Conservation (phyloP, 2,329 filamentous ascomycete species). For the Scedosporium dehoogii region DNA sequence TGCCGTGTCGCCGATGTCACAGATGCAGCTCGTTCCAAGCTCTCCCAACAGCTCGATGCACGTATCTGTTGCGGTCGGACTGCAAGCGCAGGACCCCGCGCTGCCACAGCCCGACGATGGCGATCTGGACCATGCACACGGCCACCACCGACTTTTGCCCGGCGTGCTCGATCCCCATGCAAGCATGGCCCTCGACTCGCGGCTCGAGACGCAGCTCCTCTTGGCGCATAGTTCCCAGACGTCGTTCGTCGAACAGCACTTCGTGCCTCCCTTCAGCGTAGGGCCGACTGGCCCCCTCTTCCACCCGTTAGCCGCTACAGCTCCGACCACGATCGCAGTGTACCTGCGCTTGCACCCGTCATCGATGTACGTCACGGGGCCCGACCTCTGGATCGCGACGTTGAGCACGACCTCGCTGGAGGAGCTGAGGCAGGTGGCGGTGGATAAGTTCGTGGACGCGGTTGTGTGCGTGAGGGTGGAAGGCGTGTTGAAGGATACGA, state of each 20-base stretch:
- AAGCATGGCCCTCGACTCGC: conserved; percentile 20
- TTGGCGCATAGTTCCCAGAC: conserved; percentile 27
- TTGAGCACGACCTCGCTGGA: conserved; percentile 46
- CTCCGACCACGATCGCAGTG: conserved; percentile 36
- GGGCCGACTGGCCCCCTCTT: conserved; percentile 15
- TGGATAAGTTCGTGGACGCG: conserved; percentile 49
- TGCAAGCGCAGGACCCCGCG: conserved; percentile 8
- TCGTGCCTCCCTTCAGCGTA: conserved; percentile 19
- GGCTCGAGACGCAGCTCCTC: conserved; percentile 28
- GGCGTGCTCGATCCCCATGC: neutral
- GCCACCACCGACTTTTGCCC: neutral
- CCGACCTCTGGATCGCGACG: conserved; percentile 56
- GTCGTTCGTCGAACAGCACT: conserved; percentile 23
- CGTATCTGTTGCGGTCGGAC: conserved; percentile 8
- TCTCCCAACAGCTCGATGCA: conserved; percentile 7
- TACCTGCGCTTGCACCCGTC: conserved; percentile 60
- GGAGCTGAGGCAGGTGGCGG: conserved; percentile 53
- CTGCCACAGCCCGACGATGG: neutral
- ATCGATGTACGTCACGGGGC: conserved; percentile 42
- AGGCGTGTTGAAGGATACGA: conserved; percentile 51
- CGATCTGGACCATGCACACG: neutral
- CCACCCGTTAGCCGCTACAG: conserved; percentile 13
- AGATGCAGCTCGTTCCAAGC: conserved; percentile 8
- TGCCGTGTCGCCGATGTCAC: conserved; percentile 8
- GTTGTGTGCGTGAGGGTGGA: conserved; percentile 48